phyloP scores from a whole-genome alignment of 2,329 filamentous ascomycete genomes.

The Aureobasidium sp. region DNA sequence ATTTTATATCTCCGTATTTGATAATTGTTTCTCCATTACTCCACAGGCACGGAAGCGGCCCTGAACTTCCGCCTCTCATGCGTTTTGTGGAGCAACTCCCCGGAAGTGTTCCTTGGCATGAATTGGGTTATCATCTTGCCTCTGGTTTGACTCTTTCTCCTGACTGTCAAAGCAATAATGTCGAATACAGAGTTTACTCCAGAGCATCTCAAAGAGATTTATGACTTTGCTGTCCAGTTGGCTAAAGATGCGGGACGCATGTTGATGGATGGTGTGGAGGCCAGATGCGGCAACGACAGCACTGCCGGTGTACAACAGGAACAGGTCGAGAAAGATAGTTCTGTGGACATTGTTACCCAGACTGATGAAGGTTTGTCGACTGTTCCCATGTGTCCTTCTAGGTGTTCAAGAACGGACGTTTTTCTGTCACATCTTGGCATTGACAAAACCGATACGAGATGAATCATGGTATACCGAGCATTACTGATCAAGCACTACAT shows the following conservation, averaged over 20 bases:
- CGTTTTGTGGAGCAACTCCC: not conserved
- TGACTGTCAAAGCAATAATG: not conserved
- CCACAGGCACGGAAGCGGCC: not conserved
- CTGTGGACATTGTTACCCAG: conserved; percentile 70
- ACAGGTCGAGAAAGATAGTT: conserved; percentile 58
- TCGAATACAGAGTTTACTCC: not conserved
- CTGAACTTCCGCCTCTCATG: not conserved
- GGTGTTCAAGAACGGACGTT: no score
- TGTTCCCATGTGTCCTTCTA: no score
- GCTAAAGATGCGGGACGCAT: conserved; percentile 62
- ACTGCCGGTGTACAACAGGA: conserved; percentile 23
- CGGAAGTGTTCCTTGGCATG: not conserved
- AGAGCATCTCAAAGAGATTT: conserved; percentile 55
- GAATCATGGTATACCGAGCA: not conserved
- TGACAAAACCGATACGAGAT: no score
- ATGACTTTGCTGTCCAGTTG: conserved; percentile 61
- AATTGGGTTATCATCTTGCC: not conserved
- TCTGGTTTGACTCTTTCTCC: not conserved
- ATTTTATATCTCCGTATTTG: no score
- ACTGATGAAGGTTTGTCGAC: conserved; percentile 56
- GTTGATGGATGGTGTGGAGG: conserved; percentile 55
- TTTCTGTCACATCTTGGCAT: no score
- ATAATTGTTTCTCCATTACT: not conserved
- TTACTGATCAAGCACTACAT: not conserved
- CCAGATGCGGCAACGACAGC: conserved; percentile 39